Percentiles rank a stretch among this genome's conserved stretches.
Evolutionary conservation across 345 rosid species (phyloP).

Genomic region (Excoecaria cochinchinensis): DNA sequence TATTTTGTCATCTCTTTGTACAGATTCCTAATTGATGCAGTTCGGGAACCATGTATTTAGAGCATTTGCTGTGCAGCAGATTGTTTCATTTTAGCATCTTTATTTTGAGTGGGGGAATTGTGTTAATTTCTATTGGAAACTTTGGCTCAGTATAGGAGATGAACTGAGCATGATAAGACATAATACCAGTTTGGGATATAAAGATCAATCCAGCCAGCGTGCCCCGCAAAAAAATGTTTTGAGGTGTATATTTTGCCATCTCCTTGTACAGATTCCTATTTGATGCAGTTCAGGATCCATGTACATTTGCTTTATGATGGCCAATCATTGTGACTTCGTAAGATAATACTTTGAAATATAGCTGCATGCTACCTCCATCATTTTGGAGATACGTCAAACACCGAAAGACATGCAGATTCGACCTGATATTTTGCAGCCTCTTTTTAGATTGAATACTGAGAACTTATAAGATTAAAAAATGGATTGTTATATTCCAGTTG

Average conservation of each 20-base stretch:
- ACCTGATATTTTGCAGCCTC: not conserved
- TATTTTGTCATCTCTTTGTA: not conserved
- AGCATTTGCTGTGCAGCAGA: not conserved
- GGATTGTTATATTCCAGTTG: not conserved
- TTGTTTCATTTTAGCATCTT: not conserved
- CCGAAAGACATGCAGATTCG: not conserved
- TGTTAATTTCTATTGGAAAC: not conserved
- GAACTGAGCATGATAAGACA: not conserved
- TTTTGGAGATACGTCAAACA: not conserved
- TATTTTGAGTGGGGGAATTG: not conserved
- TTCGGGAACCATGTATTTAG: not conserved
- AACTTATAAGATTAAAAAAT: not conserved
- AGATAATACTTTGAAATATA: not conserved
- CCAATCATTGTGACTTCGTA: not conserved
- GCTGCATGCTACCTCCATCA: not conserved
- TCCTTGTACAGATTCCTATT: not conserved
- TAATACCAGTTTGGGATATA: not conserved
- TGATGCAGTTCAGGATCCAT: conserved; percentile 1
- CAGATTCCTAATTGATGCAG: not conserved
- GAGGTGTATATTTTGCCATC: not conserved
- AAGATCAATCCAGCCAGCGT: not conserved
- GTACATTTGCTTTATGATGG: conserved; percentile 1
- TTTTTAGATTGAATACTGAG: not conserved
- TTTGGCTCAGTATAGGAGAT: not conserved
- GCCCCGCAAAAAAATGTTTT: too few species aligned